These are phyloP conservation scores for Middelhovenomyces tepae DNA, from an alignment of 805 yeast species.

Conservation along the genomic window DNA sequence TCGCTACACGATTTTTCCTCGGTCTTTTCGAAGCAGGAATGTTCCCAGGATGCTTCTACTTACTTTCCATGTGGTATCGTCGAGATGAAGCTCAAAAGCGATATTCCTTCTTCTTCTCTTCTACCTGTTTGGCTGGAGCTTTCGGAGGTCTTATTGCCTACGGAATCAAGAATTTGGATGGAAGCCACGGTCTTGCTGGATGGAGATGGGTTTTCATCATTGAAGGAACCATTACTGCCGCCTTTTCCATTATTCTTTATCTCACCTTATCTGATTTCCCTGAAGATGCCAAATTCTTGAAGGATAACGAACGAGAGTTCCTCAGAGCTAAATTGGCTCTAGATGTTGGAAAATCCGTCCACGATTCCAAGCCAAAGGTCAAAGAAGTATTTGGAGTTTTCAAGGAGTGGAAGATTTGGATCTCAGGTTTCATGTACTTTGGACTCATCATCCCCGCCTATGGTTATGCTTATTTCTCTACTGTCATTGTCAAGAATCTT, in stretches of 20 bases:
- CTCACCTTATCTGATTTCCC: slow-evolving; percentile 65
- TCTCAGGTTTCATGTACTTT: slow-evolving; percentile 54
- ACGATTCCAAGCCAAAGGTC: slow-evolving; percentile 38
- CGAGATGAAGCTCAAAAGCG: slow-evolving; percentile 60
- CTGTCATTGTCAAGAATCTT: slow-evolving; percentile 51
- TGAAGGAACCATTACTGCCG: slow-evolving; percentile 36
- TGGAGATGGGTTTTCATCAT: slow-evolving; percentile 51
- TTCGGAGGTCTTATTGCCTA: slow-evolving; percentile 70
- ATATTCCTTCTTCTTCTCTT: slow-evolving; percentile 58
- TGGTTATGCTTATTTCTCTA: slow-evolving; percentile 67
- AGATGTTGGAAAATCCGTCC: slow-evolving; percentile 44
- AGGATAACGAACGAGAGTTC: slow-evolving; percentile 43
- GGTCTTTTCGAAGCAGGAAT: slow-evolving; percentile 66
- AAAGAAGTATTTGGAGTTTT: slow-evolving; percentile 41
- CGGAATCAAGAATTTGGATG: slow-evolving; percentile 45
- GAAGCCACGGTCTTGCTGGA: slow-evolving; percentile 35
- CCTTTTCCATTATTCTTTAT: slow-evolving; percentile 27
- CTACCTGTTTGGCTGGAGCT: slow-evolving; percentile 71
- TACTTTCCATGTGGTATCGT: slow-evolving; percentile 57
- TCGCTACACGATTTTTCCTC: slow-evolving; percentile 54
- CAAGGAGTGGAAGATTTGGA: slow-evolving; percentile 51
- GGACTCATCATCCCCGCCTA: slow-evolving; percentile 64
- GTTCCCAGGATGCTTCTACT: slow-evolving; percentile 68
- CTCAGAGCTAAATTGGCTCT: slow-evolving; percentile 51
- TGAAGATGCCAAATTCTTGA: slow-evolving; percentile 51